Evolutionary conservation across 192 early-diverging fungal genomes (phyloP).

Genomic region (Allomyces javanicus): DNA sequence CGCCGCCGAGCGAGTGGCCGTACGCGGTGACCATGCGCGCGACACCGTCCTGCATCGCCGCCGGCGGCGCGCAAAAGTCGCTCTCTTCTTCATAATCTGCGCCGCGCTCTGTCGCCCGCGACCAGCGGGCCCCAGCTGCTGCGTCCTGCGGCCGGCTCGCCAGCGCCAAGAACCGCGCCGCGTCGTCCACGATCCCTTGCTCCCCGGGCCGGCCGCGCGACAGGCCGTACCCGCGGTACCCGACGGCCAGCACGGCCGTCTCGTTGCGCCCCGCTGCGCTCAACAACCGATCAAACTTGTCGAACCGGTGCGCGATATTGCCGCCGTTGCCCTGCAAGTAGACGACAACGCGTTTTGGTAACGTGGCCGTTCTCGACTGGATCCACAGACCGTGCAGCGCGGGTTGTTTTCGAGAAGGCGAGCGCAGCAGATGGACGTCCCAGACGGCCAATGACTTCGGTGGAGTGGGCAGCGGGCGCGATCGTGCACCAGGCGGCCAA

Average conservation of each 20-base stretch:
- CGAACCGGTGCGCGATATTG: constrained; percentile 15
- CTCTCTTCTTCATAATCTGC: too few relatives aligned
- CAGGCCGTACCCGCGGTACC: constrained; percentile 18
- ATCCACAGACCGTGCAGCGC: background rate
- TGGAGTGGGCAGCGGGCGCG: constrained; percentile 1
- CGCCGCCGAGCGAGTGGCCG: constrained; percentile 19
- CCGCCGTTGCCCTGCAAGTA: constrained; percentile 28
- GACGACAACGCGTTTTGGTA: constrained; percentile 9
- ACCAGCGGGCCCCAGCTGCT: too few relatives aligned
- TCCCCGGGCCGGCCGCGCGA: constrained; percentile 15
- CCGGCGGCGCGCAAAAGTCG: constrained; percentile 3
- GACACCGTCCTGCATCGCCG: constrained; percentile 3
- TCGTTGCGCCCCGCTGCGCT: background rate
- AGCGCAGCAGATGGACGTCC: constrained; percentile 3
- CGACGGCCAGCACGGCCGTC: constrained; percentile 11
- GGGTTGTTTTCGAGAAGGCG: background rate
- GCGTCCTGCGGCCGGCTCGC: background rate
- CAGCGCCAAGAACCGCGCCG: background rate
- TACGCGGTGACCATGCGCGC: constrained; percentile 7
- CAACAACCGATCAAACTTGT: constrained; percentile 10
- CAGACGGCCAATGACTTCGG: background rate
- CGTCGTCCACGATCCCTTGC: constrained; percentile 12
- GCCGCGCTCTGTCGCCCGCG: too few relatives aligned
- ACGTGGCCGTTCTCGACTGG: background rate
- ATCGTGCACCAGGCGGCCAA: constrained; percentile 13